These are phyloP conservation scores for Pyrenula massariospora DNA, from an alignment of 495 filamentous ascomycete genomes.

Conservation along the genomic window DNA sequence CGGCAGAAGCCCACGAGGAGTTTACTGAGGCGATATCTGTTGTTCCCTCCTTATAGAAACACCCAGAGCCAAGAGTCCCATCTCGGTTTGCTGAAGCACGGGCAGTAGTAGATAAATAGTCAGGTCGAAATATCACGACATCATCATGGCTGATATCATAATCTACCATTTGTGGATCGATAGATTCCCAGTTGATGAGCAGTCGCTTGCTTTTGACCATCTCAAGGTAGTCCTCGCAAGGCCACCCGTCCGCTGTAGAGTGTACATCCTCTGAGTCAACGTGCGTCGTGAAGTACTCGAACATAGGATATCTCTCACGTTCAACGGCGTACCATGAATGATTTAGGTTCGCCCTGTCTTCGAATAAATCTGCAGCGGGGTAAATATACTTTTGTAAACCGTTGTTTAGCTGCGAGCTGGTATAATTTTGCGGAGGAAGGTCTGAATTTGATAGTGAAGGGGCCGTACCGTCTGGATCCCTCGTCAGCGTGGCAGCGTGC, in stretches of 20 bases:
- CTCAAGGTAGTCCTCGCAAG: constrained; percentile 42
- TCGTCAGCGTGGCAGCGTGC: constrained; percentile 40
- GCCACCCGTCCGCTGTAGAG: constrained; percentile 54
- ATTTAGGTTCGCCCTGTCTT: constrained; percentile 45
- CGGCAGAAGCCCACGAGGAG: constrained; percentile 43
- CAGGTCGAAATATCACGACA: constrained; percentile 29
- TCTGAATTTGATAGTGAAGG: not conserved
- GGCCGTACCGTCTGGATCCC: constrained; percentile 22
- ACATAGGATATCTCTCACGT: constrained; percentile 28
- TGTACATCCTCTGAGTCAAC: constrained; percentile 19
- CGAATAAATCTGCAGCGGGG: constrained; percentile 29
- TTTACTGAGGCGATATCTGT: constrained; percentile 31
- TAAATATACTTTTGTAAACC: constrained; percentile 39
- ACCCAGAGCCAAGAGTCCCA: constrained; percentile 34
- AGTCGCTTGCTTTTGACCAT: constrained; percentile 36
- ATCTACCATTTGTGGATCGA: constrained; percentile 43
- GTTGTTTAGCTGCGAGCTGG: not conserved
- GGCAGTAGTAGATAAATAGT: constrained; percentile 20
- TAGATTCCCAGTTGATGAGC: constrained; percentile 37
- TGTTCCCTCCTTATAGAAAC: constrained; percentile 32
- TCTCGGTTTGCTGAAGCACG: constrained; percentile 10
- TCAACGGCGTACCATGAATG: constrained; percentile 37
- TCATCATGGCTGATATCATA: constrained; percentile 36
- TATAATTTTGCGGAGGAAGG: not conserved
- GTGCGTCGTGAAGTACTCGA: constrained; percentile 38